These are phyloP conservation scores for Yarrowia galli DNA, from an alignment of 1,139 yeast genomes.

Conservation along the genomic window DNA sequence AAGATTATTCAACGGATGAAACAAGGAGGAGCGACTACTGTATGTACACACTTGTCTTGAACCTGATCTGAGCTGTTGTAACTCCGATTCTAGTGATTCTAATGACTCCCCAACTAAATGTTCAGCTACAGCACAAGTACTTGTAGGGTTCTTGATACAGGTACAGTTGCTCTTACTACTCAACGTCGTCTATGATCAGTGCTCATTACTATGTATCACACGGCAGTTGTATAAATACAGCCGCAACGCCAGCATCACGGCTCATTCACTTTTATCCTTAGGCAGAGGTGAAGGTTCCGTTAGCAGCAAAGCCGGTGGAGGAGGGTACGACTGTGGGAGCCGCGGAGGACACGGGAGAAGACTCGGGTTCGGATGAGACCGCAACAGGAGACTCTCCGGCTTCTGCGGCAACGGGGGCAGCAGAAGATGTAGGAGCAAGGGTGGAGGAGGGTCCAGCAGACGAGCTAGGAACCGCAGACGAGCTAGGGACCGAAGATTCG, in stretches of 20 bases:
- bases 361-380: neutral
- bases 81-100: too few species aligned
- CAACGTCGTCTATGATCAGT: too few species aligned
- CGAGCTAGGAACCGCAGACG: neutral
- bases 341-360: neutral
- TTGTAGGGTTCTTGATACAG: too few species aligned
- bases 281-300: slow-evolving; percentile 31
- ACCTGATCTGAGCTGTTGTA: too few species aligned
- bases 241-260: slow-evolving; percentile 39
- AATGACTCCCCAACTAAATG: too few species aligned
- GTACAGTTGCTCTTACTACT: too few species aligned
- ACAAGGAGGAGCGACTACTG: too few species aligned
- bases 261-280: neutral
- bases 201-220: neutral
- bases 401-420: neutral
- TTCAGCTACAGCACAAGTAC: too few species aligned
- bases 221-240: slow-evolving; percentile 28
- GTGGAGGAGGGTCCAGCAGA: neutral
- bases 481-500: neutral
- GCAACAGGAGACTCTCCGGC: slow-evolving; percentile 7
- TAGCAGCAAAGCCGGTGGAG: slow-evolving; percentile 1
- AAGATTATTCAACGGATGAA: too few species aligned
- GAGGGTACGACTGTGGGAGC: neutral
- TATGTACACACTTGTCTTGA: too few species aligned
- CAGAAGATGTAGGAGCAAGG: neutral